phyloP scores from a whole-genome alignment of 1,284 basidiomycete species.

The Exsudoporus floridanus region DNA sequence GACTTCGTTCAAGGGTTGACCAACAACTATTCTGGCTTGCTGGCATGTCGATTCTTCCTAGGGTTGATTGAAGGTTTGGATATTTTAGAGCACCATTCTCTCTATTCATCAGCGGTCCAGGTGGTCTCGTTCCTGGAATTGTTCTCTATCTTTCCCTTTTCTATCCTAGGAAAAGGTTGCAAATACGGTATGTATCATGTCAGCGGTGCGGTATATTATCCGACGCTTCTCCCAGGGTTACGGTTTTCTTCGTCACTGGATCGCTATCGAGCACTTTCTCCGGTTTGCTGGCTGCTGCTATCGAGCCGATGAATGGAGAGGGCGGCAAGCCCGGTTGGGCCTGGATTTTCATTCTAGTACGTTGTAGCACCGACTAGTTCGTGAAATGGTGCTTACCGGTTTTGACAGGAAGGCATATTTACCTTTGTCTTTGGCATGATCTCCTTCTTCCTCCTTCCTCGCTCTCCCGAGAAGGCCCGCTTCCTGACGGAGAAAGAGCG shows the following conservation, averaged over 20 bases:
- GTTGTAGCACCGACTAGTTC: background rate
- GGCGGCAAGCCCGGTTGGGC: conserved; percentile 52
- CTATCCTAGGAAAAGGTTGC: conserved; percentile 56
- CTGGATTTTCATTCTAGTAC: conserved; percentile 66
- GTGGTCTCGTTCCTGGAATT: conserved; percentile 58
- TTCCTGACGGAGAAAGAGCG: conserved; percentile 46
- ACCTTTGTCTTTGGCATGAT: conserved; percentile 48
- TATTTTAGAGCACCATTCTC: conserved; percentile 41
- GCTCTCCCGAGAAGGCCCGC: conserved; percentile 44
- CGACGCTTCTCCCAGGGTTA: conserved; percentile 37
- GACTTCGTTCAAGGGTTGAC: conserved; percentile 46
- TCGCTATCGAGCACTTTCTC: conserved; percentile 64
- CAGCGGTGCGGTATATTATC: background rate
- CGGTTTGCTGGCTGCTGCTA: conserved; percentile 61
- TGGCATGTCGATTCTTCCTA: conserved; percentile 64
- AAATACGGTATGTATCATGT: conserved; percentile 45
- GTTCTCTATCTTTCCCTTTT: conserved; percentile 58
- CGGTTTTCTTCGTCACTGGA: conserved; percentile 55
- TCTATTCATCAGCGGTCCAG: conserved; percentile 33
- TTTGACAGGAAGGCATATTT: conserved; percentile 49
- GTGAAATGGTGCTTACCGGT: background rate
- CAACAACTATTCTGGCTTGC: conserved; percentile 49
- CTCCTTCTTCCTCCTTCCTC: conserved; percentile 52
- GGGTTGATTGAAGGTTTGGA: conserved; percentile 57
- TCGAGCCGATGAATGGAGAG: conserved; percentile 52